Evolutionary conservation across 2,329 filamentous ascomycete genomes (phyloP).

Genomic region (Claviceps humidiphila): DNA sequence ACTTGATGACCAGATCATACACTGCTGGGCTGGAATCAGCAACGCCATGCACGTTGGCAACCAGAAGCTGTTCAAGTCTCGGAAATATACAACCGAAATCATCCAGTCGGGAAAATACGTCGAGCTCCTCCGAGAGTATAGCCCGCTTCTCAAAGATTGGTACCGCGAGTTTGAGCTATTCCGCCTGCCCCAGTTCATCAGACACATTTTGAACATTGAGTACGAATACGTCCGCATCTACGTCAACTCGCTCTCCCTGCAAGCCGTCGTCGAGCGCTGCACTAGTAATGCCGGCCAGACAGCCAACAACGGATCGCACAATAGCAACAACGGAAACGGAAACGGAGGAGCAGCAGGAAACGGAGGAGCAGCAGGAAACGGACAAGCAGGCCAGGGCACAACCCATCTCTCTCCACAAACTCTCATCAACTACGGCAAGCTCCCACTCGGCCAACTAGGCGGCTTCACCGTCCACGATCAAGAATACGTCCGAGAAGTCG

Average conservation of each 20-base stretch:
- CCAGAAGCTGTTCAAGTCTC: conserved; percentile 73
- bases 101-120: conserved; percentile 80
- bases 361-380: conserved; percentile 13
- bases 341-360: conserved; percentile 9
- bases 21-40: conserved; percentile 91
- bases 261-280: conserved; percentile 88
- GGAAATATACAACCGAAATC: conserved; percentile 76
- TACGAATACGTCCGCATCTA: conserved; percentile 94
- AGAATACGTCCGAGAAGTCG: conserved; percentile 62
- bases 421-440: conserved; percentile 50
- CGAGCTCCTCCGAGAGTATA: conserved; percentile 65
- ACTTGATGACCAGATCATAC: conserved; percentile 56
- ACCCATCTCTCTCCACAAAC: conserved; percentile 45
- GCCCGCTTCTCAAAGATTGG: conserved; percentile 68
- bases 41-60: conserved; percentile 87
- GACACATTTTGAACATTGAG: conserved; percentile 79
- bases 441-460: conserved; percentile 50
- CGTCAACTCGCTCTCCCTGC: conserved; percentile 83
- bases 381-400: conserved; percentile 14
- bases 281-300: conserved; percentile 54
- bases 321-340: neutral
- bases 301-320: conserved; percentile 20
- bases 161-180: conserved; percentile 71
- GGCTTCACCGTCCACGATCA: conserved; percentile 55
- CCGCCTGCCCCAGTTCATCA: conserved; percentile 49